Conservation (phyloP, 2,329 filamentous ascomycete species). For the Alternaria novae-zelandiae region DNA sequence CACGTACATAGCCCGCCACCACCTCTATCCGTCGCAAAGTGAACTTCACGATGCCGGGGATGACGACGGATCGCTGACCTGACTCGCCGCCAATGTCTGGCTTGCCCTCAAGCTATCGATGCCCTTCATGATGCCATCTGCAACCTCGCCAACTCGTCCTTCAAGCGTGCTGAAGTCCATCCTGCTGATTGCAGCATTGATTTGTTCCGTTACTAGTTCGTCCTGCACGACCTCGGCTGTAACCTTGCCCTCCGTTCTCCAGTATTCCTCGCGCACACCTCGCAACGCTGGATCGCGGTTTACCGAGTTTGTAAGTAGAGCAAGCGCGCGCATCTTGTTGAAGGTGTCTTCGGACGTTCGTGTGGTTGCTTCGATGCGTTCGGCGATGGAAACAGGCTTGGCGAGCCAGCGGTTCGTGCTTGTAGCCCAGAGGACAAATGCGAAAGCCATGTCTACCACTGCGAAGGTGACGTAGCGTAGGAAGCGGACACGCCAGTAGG, state of each 20-base stretch:
- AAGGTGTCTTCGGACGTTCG: conserved; percentile 65
- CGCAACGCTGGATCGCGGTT: conserved; percentile 76
- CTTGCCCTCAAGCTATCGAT: conserved; percentile 33
- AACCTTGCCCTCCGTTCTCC: conserved; percentile 75
- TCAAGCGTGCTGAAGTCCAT: conserved; percentile 68
- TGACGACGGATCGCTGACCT: not conserved
- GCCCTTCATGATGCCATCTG: conserved; percentile 43
- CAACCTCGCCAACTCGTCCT: conserved; percentile 65
- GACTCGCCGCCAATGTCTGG: conserved; percentile 8
- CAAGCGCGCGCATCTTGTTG: conserved; percentile 73
- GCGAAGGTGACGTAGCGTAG: conserved; percentile 70
- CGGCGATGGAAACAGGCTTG: conserved; percentile 64
- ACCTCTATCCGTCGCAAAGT: conserved; percentile 32
- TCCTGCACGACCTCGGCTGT: conserved; percentile 81
- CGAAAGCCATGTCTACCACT: conserved; percentile 68
- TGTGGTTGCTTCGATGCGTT: conserved; percentile 68
- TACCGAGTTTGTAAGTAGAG: conserved; percentile 80
- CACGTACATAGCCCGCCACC: conserved; percentile 26
- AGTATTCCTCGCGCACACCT: conserved; percentile 72
- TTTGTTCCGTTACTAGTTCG: conserved; percentile 72
- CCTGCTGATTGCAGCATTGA: conserved; percentile 70
- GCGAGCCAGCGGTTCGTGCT: conserved; percentile 81
- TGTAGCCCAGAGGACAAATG: conserved; percentile 73
- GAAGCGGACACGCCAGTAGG: conserved; percentile 72
- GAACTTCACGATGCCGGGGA: conserved; percentile 4